These are phyloP conservation scores for Gaertneriomyces sp. DNA, from an alignment of 192 early-diverging fungal genomes.

Conservation along the genomic window DNA sequence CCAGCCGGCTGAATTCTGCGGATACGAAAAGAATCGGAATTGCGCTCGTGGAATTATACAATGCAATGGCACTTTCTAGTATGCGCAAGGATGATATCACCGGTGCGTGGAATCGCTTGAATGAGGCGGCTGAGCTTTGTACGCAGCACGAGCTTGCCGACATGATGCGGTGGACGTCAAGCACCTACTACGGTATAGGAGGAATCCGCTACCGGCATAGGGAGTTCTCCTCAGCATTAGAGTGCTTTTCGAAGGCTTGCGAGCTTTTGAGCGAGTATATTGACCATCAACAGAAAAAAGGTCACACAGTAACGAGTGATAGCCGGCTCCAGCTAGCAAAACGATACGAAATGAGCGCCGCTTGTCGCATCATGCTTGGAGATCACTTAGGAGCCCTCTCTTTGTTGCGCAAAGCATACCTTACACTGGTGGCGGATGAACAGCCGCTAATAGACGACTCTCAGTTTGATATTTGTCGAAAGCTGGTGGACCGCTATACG, in stretches of 20 bases:
- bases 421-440: background rate
- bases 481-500: slow-evolving; percentile 1
- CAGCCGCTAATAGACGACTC: background rate
- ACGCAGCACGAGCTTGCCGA: background rate
- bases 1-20: background rate
- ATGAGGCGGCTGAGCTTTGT: background rate
- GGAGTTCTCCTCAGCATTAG: slow-evolving; percentile 1
- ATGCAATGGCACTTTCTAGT: background rate
- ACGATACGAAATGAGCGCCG: slow-evolving; percentile 44
- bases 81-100: background rate
- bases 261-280: background rate
- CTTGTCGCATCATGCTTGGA: slow-evolving; percentile 31
- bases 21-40: background rate
- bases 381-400: slow-evolving; percentile 34
- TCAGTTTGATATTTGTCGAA: background rate
- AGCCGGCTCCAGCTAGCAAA: slow-evolving; percentile 37
- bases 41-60: background rate
- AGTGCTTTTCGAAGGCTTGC: slow-evolving; percentile 9
- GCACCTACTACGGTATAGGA: background rate
- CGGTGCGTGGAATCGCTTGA: background rate
- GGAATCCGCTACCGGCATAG: background rate
- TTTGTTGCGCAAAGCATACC: background rate
- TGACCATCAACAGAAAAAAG: background rate
- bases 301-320: slow-evolving; percentile 14
- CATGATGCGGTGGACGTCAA: slow-evolving; percentile 4